Base-by-base conservation (phyloP, 306 rosid species). In the Elaeagnus macrophylla region DNA sequence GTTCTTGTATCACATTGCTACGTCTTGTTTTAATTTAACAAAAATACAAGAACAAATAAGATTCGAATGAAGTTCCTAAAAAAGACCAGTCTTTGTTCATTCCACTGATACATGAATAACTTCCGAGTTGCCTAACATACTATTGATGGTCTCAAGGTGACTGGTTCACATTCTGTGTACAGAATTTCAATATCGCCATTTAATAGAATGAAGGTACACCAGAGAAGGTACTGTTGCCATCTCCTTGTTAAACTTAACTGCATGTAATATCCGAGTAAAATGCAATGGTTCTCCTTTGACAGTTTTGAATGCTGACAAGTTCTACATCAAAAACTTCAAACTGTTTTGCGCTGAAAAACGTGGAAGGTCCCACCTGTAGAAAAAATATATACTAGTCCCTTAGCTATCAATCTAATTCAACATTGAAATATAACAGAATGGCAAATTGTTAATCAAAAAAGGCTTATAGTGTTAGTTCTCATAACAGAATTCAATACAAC, bases 251-350 rank as follows among this genome's bases (percentile, higher is more conserved):
- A 25, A 49, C 9, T 61, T 66, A 72, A 51, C 64, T 77, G 81
- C 99, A 87, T 9, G 87, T 77, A 12, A 91, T 77, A 70, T 91
- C 99, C 8, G 96, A 87, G 78, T 91, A 91, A 66, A 87, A 91
- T 15, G 69, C 99, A 51, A 91, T 67, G 4, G 95, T 84, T 80
- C 96, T 87, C 71, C 95, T 82, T 63, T 73, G 72, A 59, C 99
- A 84, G 72, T 67, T 75, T 65, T 91, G 85, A 72, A 91, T 57
- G 78, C 84, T 75, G 48, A 87, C 60, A 51, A 91, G 56, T 62
- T 91, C 96, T 68, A 91, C 88, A 40, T 87, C 99, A 69, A 91
- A 91, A 66, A 91, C 99, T 81, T 91, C 96, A 14, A 84, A 87
- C 63, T 91, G 99, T 70, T 91, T 84, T 12, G 99, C 40, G 80